Conservation (phyloP, 2,329 filamentous ascomycete species). For the Botrytis fragariae region DNA sequence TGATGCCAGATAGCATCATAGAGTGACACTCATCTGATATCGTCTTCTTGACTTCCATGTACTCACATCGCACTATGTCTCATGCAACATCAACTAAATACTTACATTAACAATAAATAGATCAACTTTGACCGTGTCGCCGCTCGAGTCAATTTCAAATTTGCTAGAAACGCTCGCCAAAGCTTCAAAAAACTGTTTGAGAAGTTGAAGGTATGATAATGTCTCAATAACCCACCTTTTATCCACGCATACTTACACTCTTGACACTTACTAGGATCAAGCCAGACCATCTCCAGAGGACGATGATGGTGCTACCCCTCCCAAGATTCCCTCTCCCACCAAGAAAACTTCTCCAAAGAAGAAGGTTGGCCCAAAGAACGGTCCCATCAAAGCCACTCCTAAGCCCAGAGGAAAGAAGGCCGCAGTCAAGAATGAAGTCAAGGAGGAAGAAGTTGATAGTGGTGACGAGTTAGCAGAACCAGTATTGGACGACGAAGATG, state of each 20-base stretch:
- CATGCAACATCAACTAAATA: background rate
- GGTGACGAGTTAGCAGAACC: background rate
- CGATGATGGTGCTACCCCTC: background rate
- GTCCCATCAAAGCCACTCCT: background rate
- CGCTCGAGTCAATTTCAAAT: constrained; percentile 40
- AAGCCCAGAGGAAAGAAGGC: background rate
- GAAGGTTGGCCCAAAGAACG: background rate
- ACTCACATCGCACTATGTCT: accelerated
- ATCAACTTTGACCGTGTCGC: constrained; percentile 46
- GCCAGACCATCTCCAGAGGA: background rate
- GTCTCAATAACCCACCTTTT: background rate
- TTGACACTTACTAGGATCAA: background rate
- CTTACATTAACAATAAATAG: constrained; percentile 18
- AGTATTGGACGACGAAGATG: constrained; percentile 1
- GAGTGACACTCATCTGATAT: background rate
- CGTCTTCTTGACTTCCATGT: background rate
- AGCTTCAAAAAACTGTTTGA: constrained; percentile 29
- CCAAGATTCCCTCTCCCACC: background rate
- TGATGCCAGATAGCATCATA: no score
- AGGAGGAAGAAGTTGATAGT: background rate
- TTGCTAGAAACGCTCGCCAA: constrained; percentile 41
- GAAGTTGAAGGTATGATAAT: constrained; percentile 23
- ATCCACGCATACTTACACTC: background rate
- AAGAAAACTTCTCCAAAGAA: constrained; percentile 3
- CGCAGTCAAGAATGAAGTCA: background rate